phyloP scores from a whole-genome alignment of 768 basidiomycete species.

The Paxillus rubicundulus region DNA sequence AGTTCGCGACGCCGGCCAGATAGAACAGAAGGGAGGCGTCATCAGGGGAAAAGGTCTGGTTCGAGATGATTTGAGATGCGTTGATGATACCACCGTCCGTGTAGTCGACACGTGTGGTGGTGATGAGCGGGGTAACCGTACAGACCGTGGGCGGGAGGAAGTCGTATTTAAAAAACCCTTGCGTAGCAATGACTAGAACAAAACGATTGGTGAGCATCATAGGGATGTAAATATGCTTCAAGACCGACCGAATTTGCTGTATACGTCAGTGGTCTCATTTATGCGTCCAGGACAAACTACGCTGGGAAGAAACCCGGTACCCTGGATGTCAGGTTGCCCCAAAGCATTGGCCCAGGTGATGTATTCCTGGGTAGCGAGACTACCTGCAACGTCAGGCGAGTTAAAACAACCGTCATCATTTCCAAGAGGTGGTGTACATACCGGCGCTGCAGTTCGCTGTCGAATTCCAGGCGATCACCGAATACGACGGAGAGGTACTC shows the following conservation, averaged over 20 bases:
- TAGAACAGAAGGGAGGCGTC: slow-evolving; percentile 1
- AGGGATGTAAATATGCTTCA: no score
- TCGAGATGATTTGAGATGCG: neutral
- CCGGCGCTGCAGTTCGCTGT: neutral
- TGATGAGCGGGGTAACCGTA: slow-evolving; percentile 7
- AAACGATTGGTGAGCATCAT: neutral
- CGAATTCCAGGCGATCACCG: neutral
- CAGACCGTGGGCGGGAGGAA: slow-evolving; percentile 11
- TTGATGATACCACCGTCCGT: slow-evolving; percentile 2
- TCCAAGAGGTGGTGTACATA: neutral
- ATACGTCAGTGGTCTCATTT: neutral
- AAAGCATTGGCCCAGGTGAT: neutral
- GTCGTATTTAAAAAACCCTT: slow-evolving; percentile 9
- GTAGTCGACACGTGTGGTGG: slow-evolving; percentile 14
- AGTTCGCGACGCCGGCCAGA: no score
- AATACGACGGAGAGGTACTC: no score
- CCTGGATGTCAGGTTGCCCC: neutral
- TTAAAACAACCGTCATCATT: no score
- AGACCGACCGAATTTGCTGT: slow-evolving; percentile 7
- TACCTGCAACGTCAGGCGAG: no score
- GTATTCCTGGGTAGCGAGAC: neutral
- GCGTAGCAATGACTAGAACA: slow-evolving; percentile 2
- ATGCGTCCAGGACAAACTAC: slow-evolving; percentile 2
- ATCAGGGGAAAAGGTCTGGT: neutral
- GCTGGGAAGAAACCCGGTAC: slow-evolving; percentile 1